These are phyloP conservation scores for Solioccasus polychromus DNA, from an alignment of 768 basidiomycete genomes.

Conservation along the genomic window DNA sequence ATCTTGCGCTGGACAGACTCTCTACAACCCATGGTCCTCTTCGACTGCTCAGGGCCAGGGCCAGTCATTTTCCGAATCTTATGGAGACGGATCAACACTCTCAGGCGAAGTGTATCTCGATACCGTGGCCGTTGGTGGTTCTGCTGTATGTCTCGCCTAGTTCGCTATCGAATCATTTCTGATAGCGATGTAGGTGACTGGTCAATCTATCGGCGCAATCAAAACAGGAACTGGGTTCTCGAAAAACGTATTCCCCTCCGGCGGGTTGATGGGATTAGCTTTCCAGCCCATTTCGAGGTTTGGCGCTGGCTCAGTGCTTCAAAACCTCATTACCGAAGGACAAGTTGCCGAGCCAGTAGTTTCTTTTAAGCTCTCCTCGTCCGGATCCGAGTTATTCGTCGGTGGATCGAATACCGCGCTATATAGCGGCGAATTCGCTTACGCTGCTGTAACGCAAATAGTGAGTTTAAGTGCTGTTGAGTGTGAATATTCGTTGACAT, in stretches of 20 bases:
- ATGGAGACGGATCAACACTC: no score
- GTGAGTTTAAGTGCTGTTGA: conserved; percentile 6
- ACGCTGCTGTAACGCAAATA: conserved; percentile 20
- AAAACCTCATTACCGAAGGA: conserved; percentile 39
- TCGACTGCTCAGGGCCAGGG: no score
- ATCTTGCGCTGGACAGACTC: conserved; percentile 26
- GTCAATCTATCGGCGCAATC: conserved; percentile 10
- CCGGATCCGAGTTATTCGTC: conserved; percentile 36
- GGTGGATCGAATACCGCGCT: conserved; percentile 38
- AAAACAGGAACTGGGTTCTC: background rate
- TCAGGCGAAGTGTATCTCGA: no score
- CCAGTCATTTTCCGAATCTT: no score
- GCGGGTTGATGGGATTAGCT: conserved; percentile 38
- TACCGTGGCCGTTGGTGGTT: conserved; percentile 11
- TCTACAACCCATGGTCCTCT: conserved; percentile 28
- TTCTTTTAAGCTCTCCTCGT: conserved; percentile 41
- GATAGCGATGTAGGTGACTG: conserved; percentile 2
- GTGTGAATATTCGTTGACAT: conserved; percentile 5
- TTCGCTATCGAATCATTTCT: background rate
- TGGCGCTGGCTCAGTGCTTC: conserved; percentile 34
- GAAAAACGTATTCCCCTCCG: conserved; percentile 7
- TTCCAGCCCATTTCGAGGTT: conserved; percentile 38
- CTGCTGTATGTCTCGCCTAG: background rate
- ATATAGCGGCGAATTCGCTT: conserved; percentile 37
- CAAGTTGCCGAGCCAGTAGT: conserved; percentile 27